Evolutionary conservation across 2,329 filamentous ascomycete species (phyloP), one percentile per base, ranked within the genome.

Genomic region (Ceratocystis eucalypticola): DNA sequence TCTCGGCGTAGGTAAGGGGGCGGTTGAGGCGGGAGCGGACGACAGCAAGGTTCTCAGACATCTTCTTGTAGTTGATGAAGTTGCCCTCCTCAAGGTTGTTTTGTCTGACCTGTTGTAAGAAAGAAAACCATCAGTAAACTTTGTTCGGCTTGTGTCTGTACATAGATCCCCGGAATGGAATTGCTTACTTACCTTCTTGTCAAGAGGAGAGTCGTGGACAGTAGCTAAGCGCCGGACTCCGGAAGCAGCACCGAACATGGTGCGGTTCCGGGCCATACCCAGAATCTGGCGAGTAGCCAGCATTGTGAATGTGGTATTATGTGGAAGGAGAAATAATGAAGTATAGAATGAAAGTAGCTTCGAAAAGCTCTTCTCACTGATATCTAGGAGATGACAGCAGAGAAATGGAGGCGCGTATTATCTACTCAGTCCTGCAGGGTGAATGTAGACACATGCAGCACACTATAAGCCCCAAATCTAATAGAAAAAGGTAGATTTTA

Each of bases 61-160:
- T 96, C 85, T 96, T 96, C 85, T 90, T 91, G 78, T 99, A 99
- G 84, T 96, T 96, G 84, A 97, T 96, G 83, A 91, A 96, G 84
- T 95, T 94, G 78, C 84, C 85, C 78, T 91, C 88, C 80, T 99
- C 94, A 83, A 87, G 91, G 80, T 91, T 96, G 83, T 93, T 96
- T 84, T 97, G 96, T 78, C 88, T 88, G 77, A 99, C 82, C 82
- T 85, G 68, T 68, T 45, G 15, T 33, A 15, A 30, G 8, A 41
- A 59, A 25, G 41, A 64, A 48, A 41, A 41, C 10, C 37, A 12
- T 41, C 12, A 41, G 37, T 15, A 12, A 41, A 41, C 37, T 1
- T 37, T 5, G 50, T 46, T 48, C 48, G 44, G 48, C 10, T 53
- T 15, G 22, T 28, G 48, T 53, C 2, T 53, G 10, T 53, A 15